phyloP scores from a whole-genome alignment of 164 flowering plant genomes.

The Aristolochia contorta region DNA sequence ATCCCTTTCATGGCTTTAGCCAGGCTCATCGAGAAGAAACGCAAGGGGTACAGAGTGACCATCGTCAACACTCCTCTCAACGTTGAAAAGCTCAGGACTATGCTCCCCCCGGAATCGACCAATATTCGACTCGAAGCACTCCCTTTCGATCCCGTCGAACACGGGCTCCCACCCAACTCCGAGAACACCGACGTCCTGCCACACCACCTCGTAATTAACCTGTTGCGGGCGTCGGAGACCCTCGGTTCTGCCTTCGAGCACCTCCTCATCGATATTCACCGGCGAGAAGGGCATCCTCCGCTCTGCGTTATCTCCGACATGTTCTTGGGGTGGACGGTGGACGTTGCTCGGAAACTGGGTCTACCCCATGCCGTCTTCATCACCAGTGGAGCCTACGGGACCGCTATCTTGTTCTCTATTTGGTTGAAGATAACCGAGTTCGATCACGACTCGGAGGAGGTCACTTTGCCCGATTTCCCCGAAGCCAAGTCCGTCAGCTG shows the following conservation, averaged over 20 bases:
- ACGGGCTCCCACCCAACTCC: conserved; percentile 12
- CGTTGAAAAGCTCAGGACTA: conserved; percentile 3
- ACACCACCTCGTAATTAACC: not conserved
- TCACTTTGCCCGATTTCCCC: conserved; percentile 9
- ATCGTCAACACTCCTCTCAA: conserved; percentile 13
- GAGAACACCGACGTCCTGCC: conserved; percentile 13
- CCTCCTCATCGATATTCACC: not conserved
- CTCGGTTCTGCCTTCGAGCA: conserved; percentile 12
- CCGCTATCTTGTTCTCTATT: conserved; percentile 5
- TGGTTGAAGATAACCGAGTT: conserved; percentile 7
- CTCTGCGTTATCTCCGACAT: conserved; percentile 12
- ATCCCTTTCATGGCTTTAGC: conserved; percentile 7
- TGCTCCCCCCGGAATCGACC: conserved; percentile 1
- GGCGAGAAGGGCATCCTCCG: not conserved
- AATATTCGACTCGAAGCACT: conserved; percentile 8
- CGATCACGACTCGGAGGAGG: conserved; percentile 1
- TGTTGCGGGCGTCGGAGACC: conserved; percentile 8
- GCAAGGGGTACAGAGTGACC: conserved; percentile 6
- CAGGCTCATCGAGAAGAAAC: not conserved
- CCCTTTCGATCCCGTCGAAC: conserved; percentile 10
- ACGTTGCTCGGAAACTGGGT: conserved; percentile 3
- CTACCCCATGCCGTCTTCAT: conserved; percentile 9
- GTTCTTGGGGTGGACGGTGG: conserved; percentile 9
- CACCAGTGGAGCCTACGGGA: conserved; percentile 11
- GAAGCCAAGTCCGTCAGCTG: conserved; percentile 1